Evolutionary conservation across 2,329 filamentous ascomycete genomes (phyloP).

Genomic region (Chrysoporthe puriensis): DNA sequence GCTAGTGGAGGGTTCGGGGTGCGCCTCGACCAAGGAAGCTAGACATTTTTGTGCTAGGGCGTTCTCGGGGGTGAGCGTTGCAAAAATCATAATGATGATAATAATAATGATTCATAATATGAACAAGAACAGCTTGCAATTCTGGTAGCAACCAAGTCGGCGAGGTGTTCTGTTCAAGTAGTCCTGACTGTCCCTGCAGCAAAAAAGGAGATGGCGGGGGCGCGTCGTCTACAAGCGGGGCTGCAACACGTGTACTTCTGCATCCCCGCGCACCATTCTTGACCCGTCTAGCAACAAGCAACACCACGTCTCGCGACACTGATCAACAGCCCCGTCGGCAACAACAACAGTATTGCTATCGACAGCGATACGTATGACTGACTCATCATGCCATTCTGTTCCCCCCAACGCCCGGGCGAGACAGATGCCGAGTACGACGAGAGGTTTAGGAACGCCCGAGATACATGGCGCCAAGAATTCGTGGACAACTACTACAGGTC

Average conservation of each 20-base stretch:
- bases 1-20: not conserved
- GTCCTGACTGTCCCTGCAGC: too few species aligned
- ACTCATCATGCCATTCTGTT: not conserved
- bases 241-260: too few species aligned
- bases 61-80: slow-evolving; percentile 19
- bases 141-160: too few species aligned
- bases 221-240: too few species aligned
- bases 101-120: not conserved
- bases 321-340: too few species aligned
- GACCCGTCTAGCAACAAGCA: too few species aligned
- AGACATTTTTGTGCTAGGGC: slow-evolving; percentile 8
- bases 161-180: too few species aligned
- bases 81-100: not conserved
- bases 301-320: too few species aligned
- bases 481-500: slow-evolving; percentile 6
- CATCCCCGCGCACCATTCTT: too few species aligned
- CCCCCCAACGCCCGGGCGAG: slow-evolving; percentile 4
- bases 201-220: too few species aligned
- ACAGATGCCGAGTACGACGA: slow-evolving; percentile 2
- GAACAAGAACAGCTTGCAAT: too few species aligned
- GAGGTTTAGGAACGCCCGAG: slow-evolving; percentile 2
- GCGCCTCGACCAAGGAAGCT: slow-evolving; percentile 1
- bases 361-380: not conserved
- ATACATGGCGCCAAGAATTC: slow-evolving; percentile 9
- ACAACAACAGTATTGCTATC: not conserved